Evolutionary conservation across 768 basidiomycete genomes (phyloP).

Genomic region (Lactarius deliciosus): DNA sequence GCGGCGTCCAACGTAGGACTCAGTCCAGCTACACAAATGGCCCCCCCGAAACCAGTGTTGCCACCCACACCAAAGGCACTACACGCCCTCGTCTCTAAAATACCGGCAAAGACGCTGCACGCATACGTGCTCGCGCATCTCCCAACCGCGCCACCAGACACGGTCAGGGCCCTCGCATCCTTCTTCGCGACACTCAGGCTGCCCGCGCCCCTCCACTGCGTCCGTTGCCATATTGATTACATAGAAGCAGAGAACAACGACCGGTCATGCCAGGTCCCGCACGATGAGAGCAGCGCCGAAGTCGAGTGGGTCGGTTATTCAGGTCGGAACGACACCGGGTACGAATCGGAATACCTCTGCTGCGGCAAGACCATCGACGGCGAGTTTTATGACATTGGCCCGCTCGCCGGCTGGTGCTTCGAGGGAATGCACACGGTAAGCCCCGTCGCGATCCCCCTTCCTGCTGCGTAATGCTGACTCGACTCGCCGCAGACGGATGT

Average conservation of each 20-base stretch:
- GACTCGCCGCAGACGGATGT: conserved; percentile 52
- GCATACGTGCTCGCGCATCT: conserved; percentile 58
- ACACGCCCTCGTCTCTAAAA: conserved; percentile 51
- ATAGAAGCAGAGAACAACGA: too few species aligned
- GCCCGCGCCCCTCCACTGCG: conserved; percentile 36
- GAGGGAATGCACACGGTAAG: conserved; percentile 77
- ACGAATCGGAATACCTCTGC: conserved; percentile 54
- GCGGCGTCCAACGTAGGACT: conserved; percentile 22
- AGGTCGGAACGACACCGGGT: conserved; percentile 36
- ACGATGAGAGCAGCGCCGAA: conserved; percentile 79
- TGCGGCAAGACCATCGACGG: conserved; percentile 72
- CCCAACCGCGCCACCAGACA: conserved; percentile 38
- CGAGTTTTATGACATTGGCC: conserved; percentile 55
- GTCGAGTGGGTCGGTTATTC: conserved; percentile 55
- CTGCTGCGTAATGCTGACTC: background rate
- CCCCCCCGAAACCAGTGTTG: conserved; percentile 32
- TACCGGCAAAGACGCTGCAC: conserved; percentile 69
- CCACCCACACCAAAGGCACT: conserved; percentile 40
- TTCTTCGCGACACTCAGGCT: conserved; percentile 66
- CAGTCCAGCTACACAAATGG: conserved; percentile 19
- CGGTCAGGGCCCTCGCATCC: conserved; percentile 47
- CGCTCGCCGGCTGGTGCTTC: conserved; percentile 86
- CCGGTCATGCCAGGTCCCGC: conserved; percentile 55
- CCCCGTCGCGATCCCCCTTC: conserved; percentile 22
- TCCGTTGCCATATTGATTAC: too few species aligned